A percentile compares a stretch with the other conserved stretches of the same genome.
These are phyloP conservation scores for Pleurotus pulmonarius DNA, from an alignment of 768 basidiomycete species.

Conservation along the genomic window DNA sequence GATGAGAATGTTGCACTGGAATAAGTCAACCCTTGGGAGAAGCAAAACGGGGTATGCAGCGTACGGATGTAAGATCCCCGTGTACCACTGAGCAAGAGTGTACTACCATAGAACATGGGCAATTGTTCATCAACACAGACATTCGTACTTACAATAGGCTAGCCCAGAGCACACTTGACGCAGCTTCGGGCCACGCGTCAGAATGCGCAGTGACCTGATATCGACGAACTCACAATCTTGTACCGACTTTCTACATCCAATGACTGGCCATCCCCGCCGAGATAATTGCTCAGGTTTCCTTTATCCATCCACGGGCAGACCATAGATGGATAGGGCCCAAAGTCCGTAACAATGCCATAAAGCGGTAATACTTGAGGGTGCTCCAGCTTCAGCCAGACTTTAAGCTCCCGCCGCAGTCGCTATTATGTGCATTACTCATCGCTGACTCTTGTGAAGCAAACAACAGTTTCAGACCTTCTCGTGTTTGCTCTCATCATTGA, in stretches of 20 bases:
- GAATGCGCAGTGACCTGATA: background rate
- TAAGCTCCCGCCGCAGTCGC: constrained; percentile 17
- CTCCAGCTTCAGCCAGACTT: constrained; percentile 12
- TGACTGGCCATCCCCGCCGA: constrained; percentile 11
- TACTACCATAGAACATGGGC: constrained; percentile 5
- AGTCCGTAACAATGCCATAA: constrained; percentile 22
- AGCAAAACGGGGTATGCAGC: background rate
- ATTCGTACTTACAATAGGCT: constrained; percentile 3
- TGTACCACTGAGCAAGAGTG: constrained; percentile 21
- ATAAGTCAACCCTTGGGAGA: no score
- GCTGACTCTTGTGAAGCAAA: background rate
- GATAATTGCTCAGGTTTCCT: constrained; percentile 20
- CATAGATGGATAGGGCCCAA: constrained; percentile 26
- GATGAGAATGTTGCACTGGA: constrained; percentile 32
- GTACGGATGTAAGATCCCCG: constrained; percentile 30
- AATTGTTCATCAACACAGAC: background rate
- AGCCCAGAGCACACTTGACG: constrained; percentile 5
- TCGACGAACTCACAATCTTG: constrained; percentile 12
- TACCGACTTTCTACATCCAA: constrained; percentile 14
- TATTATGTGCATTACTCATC: background rate
- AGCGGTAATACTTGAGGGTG: constrained; percentile 24
- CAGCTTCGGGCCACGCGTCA: background rate
- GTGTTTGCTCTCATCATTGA: background rate
- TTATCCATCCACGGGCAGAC: constrained; percentile 30
- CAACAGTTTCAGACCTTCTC: background rate